These are phyloP conservation scores for Zygoascus meyerae DNA, from an alignment of 1,139 yeast genomes.

Conservation along the genomic window DNA sequence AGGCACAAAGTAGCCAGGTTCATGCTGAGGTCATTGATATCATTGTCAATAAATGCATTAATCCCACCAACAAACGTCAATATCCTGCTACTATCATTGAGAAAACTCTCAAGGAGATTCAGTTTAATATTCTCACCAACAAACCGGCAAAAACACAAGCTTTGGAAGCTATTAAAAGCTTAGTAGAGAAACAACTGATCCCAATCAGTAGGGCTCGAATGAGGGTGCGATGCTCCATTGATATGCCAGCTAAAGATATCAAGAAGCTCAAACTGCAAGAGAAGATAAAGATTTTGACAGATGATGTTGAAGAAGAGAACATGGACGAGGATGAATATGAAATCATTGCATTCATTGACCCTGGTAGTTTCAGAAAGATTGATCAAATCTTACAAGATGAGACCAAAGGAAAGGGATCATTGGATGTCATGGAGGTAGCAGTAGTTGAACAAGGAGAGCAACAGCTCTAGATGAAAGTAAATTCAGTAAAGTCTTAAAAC, in stretches of 20 bases:
- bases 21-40: conserved; percentile 80
- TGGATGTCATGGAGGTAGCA: conserved; percentile 89
- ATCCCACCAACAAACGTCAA: conserved; percentile 82
- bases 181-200: conserved; percentile 71
- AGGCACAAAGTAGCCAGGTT: conserved; percentile 64
- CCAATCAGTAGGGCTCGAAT: conserved; percentile 94
- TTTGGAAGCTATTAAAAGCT: conserved; percentile 76
- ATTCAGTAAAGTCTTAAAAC: too few relatives aligned
- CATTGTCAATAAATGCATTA: conserved; percentile 84
- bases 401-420: conserved; percentile 51
- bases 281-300: conserved; percentile 48
- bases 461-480: conserved; percentile 21
- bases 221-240: conserved; percentile 59
- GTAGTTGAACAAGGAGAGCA: conserved; percentile 60
- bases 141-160: conserved; percentile 86
- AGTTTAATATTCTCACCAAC: conserved; percentile 73
- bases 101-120: conserved; percentile 73
- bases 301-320: conserved; percentile 50
- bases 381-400: conserved; percentile 56
- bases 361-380: conserved; percentile 50
- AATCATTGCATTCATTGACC: conserved; percentile 41
- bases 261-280: conserved; percentile 41
- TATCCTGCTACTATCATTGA: conserved; percentile 94
- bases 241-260: conserved; percentile 42
- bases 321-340: conserved; percentile 47